A percentile compares a stretch with the other conserved stretches of the same genome.
These are phyloP conservation scores for Naegleria lovaniensis DNA, from an alignment of 208 protist species.

Conservation along the genomic window DNA sequence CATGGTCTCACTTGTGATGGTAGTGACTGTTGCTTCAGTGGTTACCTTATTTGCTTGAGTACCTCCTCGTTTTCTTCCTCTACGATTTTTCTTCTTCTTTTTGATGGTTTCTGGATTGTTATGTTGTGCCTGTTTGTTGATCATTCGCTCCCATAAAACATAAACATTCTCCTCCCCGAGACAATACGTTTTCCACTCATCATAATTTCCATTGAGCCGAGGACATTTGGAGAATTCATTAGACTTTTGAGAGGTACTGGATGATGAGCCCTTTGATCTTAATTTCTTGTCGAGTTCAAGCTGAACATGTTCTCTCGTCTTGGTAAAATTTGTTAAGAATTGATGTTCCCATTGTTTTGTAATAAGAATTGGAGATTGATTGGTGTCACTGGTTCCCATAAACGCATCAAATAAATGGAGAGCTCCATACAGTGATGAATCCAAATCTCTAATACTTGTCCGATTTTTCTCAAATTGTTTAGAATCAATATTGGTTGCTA, in stretches of 20 bases:
- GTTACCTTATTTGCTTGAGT: neutral
- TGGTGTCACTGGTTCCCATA: neutral
- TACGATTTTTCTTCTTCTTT: neutral
- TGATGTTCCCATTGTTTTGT: neutral
- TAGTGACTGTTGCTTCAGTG: neutral
- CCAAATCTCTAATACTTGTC: neutral
- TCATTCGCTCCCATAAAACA: neutral
- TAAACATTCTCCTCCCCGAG: neutral
- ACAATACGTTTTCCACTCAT: neutral
- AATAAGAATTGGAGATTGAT: neutral
- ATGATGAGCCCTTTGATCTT: neutral
- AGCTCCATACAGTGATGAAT: neutral
- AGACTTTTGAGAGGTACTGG: neutral
- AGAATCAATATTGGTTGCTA: neutral
- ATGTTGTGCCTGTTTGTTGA: neutral
- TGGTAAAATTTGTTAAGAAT: neutral
- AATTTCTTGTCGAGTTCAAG: neutral
- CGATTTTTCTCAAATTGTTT: neutral
- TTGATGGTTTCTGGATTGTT: neutral
- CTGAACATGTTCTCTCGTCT: neutral
- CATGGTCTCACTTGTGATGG: no score
- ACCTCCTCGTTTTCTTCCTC: neutral
- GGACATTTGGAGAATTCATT: neutral
- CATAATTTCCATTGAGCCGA: neutral
- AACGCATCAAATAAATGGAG: neutral